Conservation (phyloP, 306 rosid genomes). For the Vigna radiata region DNA sequence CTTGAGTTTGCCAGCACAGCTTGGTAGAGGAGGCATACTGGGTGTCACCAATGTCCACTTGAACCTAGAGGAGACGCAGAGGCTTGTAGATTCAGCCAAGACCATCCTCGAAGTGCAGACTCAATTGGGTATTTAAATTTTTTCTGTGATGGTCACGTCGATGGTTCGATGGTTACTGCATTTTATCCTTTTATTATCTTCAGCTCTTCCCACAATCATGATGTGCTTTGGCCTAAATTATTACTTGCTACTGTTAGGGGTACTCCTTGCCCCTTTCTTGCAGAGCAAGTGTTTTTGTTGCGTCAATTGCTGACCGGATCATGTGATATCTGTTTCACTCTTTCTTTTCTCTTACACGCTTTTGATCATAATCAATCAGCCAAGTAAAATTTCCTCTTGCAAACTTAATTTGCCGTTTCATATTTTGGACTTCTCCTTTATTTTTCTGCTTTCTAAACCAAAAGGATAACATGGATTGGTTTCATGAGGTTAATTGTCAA, state of each 20-base stretch:
- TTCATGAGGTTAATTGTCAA: too few species aligned
- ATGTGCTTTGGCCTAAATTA: slow-evolving; percentile 2
- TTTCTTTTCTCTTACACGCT: too few species aligned
- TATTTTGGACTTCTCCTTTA: too few species aligned
- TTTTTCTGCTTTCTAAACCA: too few species aligned
- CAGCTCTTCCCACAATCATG: neutral
- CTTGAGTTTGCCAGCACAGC: slow-evolving; percentile 82
- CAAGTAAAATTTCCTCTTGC: neutral
- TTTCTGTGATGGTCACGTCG: neutral
- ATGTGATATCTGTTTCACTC: neutral
- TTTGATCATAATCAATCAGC: too few species aligned
- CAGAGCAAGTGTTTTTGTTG: neutral
- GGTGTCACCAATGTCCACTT: slow-evolving; percentile 82
- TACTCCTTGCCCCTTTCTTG: neutral
- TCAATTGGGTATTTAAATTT: slow-evolving; percentile 63
- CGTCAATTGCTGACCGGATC: neutral
- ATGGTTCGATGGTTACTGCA: neutral
- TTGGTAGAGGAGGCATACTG: slow-evolving; percentile 78
- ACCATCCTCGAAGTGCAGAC: slow-evolving; percentile 67
- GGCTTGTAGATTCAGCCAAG: slow-evolving; percentile 68
- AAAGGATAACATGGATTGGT: too few species aligned
- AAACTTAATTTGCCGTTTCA: too few species aligned
- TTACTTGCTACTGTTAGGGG: neutral
- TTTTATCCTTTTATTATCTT: neutral
- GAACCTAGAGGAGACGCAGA: slow-evolving; percentile 62